Base-by-base conservation (phyloP, 768 basidiomycete genomes). In the Lepiota venenata region DNA sequence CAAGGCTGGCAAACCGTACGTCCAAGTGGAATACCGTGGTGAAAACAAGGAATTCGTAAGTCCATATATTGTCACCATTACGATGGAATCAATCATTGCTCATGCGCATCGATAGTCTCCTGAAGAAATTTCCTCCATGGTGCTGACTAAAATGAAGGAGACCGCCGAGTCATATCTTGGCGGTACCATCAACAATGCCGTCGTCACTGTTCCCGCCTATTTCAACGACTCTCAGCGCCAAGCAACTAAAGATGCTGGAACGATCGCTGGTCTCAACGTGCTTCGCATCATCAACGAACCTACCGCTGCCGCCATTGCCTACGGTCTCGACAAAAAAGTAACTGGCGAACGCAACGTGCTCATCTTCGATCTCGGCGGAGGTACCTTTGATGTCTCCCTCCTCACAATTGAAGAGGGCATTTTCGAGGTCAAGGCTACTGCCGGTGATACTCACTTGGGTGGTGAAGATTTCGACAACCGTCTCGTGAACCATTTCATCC, bases 221-320 rank as follows among this genome's bases (percentile, higher is more conserved):
- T 98, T 98, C 82, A 98, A 98, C 72, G 94, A 98, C 77, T 95
- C 96, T 21, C 96, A 98, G 69, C 91, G 96, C 68, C 93, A 96
- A 66, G 96, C 96, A 18, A 98, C 96, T 64, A 98, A 97, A 78
- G 96, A 98, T 66, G 94, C 96, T 36, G 96, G 96, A 63, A 84
- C 83, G 57, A 98, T 98, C 64, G 82, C 93, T 16, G 96, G 96
- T 58, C 75, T 98, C 61, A 93, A 96, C 68, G 90, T 98, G 57
- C 90, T 96, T 66, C 93, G 96, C 76, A 97, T 98, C 71, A 96
- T 98, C 78, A 98, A 98, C 76, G 96, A 98, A 73, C 94, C 96
- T 37, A 98, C 96, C 44, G 96, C 96, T 38, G 96, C 96, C 49
- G 95, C 95, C 59, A 98, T 98, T 65, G 95, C 95, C 35, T 98